Evolutionary conservation across 495 filamentous ascomycete species (phyloP).

Genomic region (Aspergillus cavernicola): DNA sequence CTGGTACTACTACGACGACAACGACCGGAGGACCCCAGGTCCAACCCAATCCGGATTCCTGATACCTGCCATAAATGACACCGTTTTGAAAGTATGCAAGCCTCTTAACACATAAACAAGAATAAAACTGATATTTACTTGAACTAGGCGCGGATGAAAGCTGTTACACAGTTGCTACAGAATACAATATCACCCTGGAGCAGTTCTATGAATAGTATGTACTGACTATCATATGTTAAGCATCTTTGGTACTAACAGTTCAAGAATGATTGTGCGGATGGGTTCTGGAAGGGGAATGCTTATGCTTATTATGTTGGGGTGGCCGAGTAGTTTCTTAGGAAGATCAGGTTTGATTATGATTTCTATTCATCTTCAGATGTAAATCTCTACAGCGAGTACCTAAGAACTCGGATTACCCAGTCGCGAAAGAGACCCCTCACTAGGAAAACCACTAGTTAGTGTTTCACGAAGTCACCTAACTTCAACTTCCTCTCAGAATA

Average conservation of each 20-base stretch:
- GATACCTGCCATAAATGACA: conserved; percentile 21
- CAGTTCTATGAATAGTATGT: conserved; percentile 23
- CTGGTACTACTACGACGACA: conserved; percentile 1
- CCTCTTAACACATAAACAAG: neutral
- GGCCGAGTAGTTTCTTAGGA: conserved; percentile 1
- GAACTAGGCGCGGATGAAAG: neutral
- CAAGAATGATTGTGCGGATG: conserved; percentile 5
- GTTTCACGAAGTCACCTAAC: neutral
- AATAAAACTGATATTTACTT: neutral
- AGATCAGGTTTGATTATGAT: too few relatives aligned
- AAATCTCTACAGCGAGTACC: too few relatives aligned
- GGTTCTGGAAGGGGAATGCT: conserved; percentile 10
- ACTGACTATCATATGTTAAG: too few relatives aligned
- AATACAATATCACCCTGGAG: conserved; percentile 22
- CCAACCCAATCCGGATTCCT: conserved; percentile 16
- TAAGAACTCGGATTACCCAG: neutral
- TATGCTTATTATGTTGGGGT: conserved; percentile 9
- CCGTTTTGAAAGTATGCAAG: conserved; percentile 9
- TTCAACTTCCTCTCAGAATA: neutral
- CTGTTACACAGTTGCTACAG: conserved; percentile 4
- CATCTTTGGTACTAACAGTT: neutral
- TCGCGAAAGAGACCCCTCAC: neutral
- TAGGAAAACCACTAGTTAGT: too few relatives aligned
- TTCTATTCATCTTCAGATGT: too few relatives aligned
- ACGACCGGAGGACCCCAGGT: conserved; percentile 11